Percentiles rank a stretch among this genome's conserved stretches.
Conservation (phyloP, 129 eudicot genomes). For the Helianthus annuus region DNA sequence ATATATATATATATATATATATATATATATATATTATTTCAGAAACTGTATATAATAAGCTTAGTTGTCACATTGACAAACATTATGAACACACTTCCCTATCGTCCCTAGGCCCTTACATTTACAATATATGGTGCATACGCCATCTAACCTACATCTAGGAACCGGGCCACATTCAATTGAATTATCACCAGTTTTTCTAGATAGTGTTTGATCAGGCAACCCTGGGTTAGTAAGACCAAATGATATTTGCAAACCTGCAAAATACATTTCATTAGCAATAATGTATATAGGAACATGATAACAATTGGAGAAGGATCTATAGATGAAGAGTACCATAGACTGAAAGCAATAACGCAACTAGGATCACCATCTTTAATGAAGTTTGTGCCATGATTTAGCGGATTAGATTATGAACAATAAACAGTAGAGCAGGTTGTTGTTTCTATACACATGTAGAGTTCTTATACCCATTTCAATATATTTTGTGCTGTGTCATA, state of each 20-base stretch:
- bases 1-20: too few species aligned
- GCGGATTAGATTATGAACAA: not conserved
- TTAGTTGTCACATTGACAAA: not conserved
- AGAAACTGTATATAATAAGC: not conserved
- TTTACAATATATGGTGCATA: not conserved
- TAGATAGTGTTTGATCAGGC: not conserved
- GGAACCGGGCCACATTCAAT: not conserved
- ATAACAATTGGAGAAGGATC: not conserved
- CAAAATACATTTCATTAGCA: not conserved
- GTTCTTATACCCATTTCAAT: not conserved
- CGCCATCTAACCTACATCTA: not conserved
- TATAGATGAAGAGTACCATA: not conserved
- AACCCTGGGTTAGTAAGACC: not conserved
- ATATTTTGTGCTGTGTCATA: not conserved
- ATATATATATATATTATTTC: too few species aligned
- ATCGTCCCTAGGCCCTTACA: not conserved
- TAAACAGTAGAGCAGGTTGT: not conserved
- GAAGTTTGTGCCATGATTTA: not conserved
- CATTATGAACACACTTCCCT: not conserved
- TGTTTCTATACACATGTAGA: not conserved
- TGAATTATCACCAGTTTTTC: not conserved
- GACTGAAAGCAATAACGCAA: not conserved
- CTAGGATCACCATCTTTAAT: not conserved
- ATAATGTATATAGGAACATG: not conserved
- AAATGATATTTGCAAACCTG: slow-evolving; percentile 3